Base-by-base conservation (phyloP, 2,329 filamentous ascomycete species). In the Sporothrix dimorphospora region DNA sequence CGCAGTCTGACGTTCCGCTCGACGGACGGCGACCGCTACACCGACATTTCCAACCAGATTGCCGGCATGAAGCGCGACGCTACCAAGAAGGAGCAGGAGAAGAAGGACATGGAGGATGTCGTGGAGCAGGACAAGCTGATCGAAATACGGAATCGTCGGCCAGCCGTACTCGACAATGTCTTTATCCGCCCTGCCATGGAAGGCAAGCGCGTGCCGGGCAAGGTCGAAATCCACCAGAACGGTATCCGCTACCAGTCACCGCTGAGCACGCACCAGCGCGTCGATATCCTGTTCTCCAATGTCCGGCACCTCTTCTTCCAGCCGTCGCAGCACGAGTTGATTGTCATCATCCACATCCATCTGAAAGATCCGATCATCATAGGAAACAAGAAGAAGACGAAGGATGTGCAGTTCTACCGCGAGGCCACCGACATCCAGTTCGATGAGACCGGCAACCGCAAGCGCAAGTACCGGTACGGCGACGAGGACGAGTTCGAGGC, bases 71-170 rank as follows among this genome's bases (percentile, higher is more conserved):
- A 98, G 85, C 97, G 96, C 80, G 93, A 95, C 76, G 90, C 93
- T 5, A 89, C 93, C 55, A 94, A 97, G 82, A 92, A 94, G 77
- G 96, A 99, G 81, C 94, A 98, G 78, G 95, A 98, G 82, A 98
- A 98, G 89, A 99, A 99, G 84, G 95, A 99, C 77, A 92, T 99
- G 92, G 96, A 99, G 80, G 96, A 99, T 81, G 96, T 99, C 27
- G 94, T 99, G 6, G 96, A 98, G 82, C 96, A 99, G 81, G 96
- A 99, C 80, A 99, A 99, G 84, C 89, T 99, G 69, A 86, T 97
- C 76, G 94, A 98, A 79, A 94, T 98, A 19, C 66, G 71, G 5
- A 72, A 96, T 82, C 94, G 96, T 75, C 93, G 96, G 72, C 96
- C 96, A 45, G 89, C 92, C 76, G 92, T 95, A 74, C 87, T 99